Conservation (phyloP, 2,329 filamentous ascomycete genomes). For the Colletotrichum ledebouriae region DNA sequence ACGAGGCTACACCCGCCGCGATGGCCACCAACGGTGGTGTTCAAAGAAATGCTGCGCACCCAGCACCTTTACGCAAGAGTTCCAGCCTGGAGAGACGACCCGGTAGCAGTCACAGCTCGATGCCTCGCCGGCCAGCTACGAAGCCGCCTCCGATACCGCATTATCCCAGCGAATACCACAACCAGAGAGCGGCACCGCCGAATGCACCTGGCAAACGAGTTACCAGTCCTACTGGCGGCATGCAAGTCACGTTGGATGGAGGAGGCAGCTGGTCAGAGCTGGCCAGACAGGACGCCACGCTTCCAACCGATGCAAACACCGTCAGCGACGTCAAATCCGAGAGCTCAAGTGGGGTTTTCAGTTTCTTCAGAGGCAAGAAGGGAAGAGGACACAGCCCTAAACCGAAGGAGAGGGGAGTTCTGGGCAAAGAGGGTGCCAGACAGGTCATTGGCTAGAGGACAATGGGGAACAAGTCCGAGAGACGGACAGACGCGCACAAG, state of each 20-base stretch:
- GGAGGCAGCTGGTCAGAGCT: constrained; percentile 92
- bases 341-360: constrained; percentile 85
- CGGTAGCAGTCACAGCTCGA: constrained; percentile 44
- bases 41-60: constrained; percentile 37
- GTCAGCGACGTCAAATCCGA: constrained; percentile 65
- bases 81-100: constrained; percentile 36
- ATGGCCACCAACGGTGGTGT: constrained; percentile 45
- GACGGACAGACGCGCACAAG: constrained; percentile 28
- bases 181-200: constrained; percentile 50
- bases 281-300: constrained; percentile 83
- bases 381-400: constrained; percentile 93
- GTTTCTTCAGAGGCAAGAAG: constrained; percentile 90
- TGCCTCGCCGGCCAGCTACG: constrained; percentile 28
- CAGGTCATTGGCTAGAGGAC: constrained; percentile 75
- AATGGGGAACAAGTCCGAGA: constrained; percentile 16
- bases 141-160: constrained; percentile 56
- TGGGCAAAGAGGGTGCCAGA: constrained; percentile 94
- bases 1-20: constrained; percentile 61
- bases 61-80: constrained; percentile 36
- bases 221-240: constrained; percentile 82
- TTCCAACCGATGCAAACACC: constrained; percentile 75
- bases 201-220: constrained; percentile 76
- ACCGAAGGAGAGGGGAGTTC: constrained; percentile 90
- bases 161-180: constrained; percentile 62
- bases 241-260: constrained; percentile 92